These are phyloP conservation scores for Debaryomyces coudertii DNA, from an alignment of 1,139 yeast genomes.

Conservation along the genomic window DNA sequence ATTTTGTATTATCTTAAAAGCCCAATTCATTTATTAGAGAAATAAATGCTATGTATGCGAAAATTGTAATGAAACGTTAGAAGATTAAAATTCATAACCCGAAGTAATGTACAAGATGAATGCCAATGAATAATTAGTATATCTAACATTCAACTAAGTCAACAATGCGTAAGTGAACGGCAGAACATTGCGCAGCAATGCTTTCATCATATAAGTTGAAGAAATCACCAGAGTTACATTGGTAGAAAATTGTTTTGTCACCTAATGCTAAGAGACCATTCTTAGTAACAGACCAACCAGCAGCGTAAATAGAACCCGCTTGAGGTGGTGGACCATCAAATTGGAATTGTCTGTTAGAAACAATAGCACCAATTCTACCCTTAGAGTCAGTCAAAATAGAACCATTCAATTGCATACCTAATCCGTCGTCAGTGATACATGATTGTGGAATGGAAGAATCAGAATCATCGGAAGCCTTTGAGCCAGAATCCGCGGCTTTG, in stretches of 20 bases:
- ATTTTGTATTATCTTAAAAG: not conserved
- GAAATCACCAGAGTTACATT: slow-evolving; percentile 79
- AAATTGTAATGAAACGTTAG: slow-evolving; percentile 2
- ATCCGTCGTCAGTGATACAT: slow-evolving; percentile 55
- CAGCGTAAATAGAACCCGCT: slow-evolving; percentile 86
- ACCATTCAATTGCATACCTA: slow-evolving; percentile 56
- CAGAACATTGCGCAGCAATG: slow-evolving; percentile 66
- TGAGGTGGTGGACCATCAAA: slow-evolving; percentile 92
- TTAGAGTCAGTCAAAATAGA: slow-evolving; percentile 59
- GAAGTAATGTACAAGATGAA: not conserved
- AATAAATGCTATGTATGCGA: not conserved
- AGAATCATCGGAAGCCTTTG: slow-evolving; percentile 13
- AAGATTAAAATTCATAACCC: not conserved
- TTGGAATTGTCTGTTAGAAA: slow-evolving; percentile 86
- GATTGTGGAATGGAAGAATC: slow-evolving; percentile 24
- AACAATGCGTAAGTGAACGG: slow-evolving; percentile 65
- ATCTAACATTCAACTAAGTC: slow-evolving; percentile 63
- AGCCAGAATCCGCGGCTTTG: slow-evolving; percentile 18
- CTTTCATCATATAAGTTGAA: slow-evolving; percentile 79
- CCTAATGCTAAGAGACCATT: slow-evolving; percentile 76
- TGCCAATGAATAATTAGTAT: not conserved
- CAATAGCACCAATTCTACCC: slow-evolving; percentile 82
- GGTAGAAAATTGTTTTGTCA: slow-evolving; percentile 65
- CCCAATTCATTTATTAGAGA: not conserved
- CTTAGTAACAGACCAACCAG: slow-evolving; percentile 73